Conservation (phyloP, 1,139 yeast species). For the Taiozyma sp. region DNA sequence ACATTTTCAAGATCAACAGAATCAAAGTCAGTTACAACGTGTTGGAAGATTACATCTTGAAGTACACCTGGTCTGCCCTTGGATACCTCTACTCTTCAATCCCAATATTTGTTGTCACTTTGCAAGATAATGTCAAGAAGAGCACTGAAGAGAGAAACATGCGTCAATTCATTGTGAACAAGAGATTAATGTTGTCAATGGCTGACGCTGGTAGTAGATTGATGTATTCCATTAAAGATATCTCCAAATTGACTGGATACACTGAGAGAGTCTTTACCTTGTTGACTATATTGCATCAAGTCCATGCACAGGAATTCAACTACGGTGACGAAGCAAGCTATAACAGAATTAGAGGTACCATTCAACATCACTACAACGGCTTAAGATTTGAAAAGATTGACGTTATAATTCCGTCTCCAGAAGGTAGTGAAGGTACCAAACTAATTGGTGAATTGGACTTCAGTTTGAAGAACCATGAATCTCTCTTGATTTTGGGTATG, state of each 20-base stretch:
- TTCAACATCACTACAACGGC: conserved; percentile 75
- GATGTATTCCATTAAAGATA: conserved; percentile 91
- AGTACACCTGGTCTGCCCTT: conserved; percentile 92
- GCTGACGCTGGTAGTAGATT: conserved; percentile 97
- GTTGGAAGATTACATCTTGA: conserved; percentile 80
- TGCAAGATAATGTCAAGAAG: conserved; percentile 29
- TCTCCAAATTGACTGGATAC: conserved; percentile 87
- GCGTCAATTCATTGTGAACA: conserved; percentile 87
- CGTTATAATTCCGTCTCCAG: conserved; percentile 65
- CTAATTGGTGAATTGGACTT: conserved; percentile 60
- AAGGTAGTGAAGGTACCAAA: conserved; percentile 49
- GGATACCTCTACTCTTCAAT: conserved; percentile 88
- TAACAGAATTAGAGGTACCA: conserved; percentile 71
- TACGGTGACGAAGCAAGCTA: conserved; percentile 38
- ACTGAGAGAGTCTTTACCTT: conserved; percentile 81
- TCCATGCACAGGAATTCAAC: conserved; percentile 64
- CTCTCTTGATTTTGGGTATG: conserved; percentile 74
- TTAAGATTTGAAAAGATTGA: conserved; percentile 80
- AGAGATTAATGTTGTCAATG: conserved; percentile 80
- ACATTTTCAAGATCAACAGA: conserved; percentile 36
- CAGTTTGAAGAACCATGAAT: conserved; percentile 58
- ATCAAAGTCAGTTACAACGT: conserved; percentile 57
- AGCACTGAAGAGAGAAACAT: conserved; percentile 47
- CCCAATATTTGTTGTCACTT: conserved; percentile 58
- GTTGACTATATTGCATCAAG: conserved; percentile 72